These are phyloP conservation scores for Spongospora subterranea DNA, from an alignment of 208 protist species.

Conservation along the genomic window DNA sequence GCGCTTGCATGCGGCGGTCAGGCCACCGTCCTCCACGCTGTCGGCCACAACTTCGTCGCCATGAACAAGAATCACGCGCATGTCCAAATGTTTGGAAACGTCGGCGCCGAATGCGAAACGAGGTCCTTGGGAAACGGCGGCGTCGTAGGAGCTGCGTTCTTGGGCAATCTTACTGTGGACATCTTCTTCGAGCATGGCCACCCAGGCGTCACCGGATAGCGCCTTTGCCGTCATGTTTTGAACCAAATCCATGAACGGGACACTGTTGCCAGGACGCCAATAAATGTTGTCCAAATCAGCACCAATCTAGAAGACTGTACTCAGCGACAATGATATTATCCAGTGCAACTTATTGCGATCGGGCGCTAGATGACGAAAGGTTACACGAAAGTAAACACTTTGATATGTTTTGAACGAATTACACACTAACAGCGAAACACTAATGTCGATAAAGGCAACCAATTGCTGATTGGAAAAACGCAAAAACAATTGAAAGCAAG, in stretches of 20 bases:
- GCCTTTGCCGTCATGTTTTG: conserved; percentile 64
- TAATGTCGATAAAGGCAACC: too few species aligned
- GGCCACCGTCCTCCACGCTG: conserved; percentile 41
- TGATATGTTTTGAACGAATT: too few species aligned
- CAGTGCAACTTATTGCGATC: too few species aligned
- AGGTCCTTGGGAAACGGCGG: not conserved
- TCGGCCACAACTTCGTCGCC: conserved; percentile 63
- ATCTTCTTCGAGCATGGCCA: not conserved
- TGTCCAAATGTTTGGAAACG: conserved; percentile 51
- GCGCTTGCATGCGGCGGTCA: conserved; percentile 46
- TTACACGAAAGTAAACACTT: too few species aligned
- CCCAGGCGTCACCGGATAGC: conserved; percentile 63
- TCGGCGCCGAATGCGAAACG: too few species aligned
- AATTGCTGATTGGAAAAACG: too few species aligned
- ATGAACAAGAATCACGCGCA: conserved; percentile 62
- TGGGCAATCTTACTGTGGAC: not conserved
- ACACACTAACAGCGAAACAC: too few species aligned
- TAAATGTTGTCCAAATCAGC: conserved; percentile 59
- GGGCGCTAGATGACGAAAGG: conserved; percentile 75
- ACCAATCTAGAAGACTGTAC: conserved; percentile 16
- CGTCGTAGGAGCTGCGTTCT: conserved; percentile 58
- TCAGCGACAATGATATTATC: too few species aligned
- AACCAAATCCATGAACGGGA: conserved; percentile 68
- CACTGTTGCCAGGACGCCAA: conserved; percentile 68
- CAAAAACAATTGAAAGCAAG: too few species aligned